These are phyloP conservation scores for Alternaria sp. DNA, from an alignment of 2,329 filamentous ascomycete species.

Conservation along the genomic window DNA sequence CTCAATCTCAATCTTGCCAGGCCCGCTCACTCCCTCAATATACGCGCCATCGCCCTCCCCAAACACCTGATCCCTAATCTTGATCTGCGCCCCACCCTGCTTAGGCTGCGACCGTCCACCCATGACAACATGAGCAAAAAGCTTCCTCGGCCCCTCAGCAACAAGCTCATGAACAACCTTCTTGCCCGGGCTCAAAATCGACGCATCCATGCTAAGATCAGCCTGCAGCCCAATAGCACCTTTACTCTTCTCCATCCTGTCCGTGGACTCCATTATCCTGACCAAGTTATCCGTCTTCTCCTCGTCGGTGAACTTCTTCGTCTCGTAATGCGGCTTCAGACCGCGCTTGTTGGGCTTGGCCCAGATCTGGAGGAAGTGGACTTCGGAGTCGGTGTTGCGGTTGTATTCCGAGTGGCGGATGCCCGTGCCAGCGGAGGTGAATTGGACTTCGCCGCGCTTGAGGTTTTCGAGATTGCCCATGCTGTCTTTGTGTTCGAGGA, in stretches of 20 bases:
- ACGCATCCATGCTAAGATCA: conserved; percentile 82
- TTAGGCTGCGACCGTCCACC: conserved; percentile 61
- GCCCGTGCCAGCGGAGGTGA: conserved; percentile 83
- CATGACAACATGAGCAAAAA: conserved; percentile 84
- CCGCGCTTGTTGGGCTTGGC: conserved; percentile 77
- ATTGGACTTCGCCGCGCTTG: conserved; percentile 83
- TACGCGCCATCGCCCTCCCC: conserved; percentile 83
- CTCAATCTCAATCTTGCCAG: conserved; percentile 54
- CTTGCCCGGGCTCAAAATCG: conserved; percentile 70
- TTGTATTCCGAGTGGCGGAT: conserved; percentile 86
- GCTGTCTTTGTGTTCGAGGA: conserved; percentile 85
- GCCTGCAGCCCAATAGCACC: conserved; percentile 79
- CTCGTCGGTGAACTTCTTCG: conserved; percentile 73
- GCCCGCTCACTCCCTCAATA: conserved; percentile 60
- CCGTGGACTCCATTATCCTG: conserved; percentile 76
- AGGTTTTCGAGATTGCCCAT: conserved; percentile 77
- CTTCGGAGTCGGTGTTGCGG: conserved; percentile 71
- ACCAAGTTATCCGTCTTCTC: conserved; percentile 74
- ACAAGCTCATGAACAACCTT: conserved; percentile 77
- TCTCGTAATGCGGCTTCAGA: conserved; percentile 78
- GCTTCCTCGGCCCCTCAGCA: conserved; percentile 68
- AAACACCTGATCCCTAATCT: conserved; percentile 70
- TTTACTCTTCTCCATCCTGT: conserved; percentile 69
- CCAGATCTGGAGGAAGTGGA: conserved; percentile 92
- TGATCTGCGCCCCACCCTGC: conserved; percentile 73